These are phyloP conservation scores for Microbotryum intermedium DNA, from an alignment of 1,284 basidiomycete species.

Conservation along the genomic window DNA sequence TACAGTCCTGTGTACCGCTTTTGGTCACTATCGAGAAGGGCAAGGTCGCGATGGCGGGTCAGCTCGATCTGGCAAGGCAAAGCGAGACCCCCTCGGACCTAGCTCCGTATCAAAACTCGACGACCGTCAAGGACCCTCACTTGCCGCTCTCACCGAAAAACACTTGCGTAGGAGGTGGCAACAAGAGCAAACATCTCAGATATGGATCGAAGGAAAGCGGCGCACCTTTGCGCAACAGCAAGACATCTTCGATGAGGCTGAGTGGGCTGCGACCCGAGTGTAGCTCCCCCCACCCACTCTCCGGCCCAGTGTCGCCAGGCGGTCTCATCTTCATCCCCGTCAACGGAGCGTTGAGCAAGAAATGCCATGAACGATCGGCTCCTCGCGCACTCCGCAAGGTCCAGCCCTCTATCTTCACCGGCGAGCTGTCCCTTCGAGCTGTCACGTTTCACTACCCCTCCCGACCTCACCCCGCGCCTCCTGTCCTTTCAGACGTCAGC, in stretches of 20 bases:
- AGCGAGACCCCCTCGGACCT: background rate
- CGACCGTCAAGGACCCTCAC: too few relatives aligned
- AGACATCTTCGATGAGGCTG: too few relatives aligned
- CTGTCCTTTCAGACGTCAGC: slow-evolving; percentile 55
- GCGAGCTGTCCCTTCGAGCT: slow-evolving; percentile 67
- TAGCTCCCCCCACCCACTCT: slow-evolving; percentile 8
- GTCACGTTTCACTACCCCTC: slow-evolving; percentile 83
- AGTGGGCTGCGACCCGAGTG: too few relatives aligned
- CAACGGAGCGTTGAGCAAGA: background rate
- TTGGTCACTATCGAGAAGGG: slow-evolving; percentile 72
- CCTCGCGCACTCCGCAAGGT: slow-evolving; percentile 31
- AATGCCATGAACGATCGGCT: background rate
- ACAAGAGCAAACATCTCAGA: too few relatives aligned
- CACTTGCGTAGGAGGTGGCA: too few relatives aligned
- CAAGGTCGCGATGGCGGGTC: slow-evolving; percentile 68
- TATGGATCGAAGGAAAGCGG: too few relatives aligned
- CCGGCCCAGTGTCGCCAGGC: slow-evolving; percentile 6
- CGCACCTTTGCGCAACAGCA: too few relatives aligned
- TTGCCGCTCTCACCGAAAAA: too few relatives aligned
- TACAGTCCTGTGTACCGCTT: slow-evolving; percentile 77
- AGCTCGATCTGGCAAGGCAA: slow-evolving; percentile 37
- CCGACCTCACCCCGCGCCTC: slow-evolving; percentile 46
- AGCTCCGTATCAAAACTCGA: too few relatives aligned
- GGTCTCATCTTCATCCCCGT: slow-evolving; percentile 20
- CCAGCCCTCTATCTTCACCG: slow-evolving; percentile 41